phyloP scores from a whole-genome alignment of 2,329 filamentous ascomycete species.

The Talaromyces pinophilus region DNA sequence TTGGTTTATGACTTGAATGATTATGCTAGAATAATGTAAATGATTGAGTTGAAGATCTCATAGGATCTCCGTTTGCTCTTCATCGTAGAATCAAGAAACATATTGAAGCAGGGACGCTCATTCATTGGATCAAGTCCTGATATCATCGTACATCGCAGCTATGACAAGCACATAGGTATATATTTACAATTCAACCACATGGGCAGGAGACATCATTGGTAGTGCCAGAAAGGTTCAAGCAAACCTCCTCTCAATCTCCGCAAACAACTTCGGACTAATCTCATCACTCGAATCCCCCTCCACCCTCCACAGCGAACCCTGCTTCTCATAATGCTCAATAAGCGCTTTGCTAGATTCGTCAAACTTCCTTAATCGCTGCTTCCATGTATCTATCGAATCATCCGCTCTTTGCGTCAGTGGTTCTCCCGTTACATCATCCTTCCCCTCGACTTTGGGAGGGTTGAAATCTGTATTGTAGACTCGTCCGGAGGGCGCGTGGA shows the following conservation, averaged over 20 bases:
- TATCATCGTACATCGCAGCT: not conserved
- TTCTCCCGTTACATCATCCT: slow-evolving; percentile 90
- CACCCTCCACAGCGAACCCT: slow-evolving; percentile 83
- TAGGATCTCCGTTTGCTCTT: not conserved
- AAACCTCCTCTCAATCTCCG: slow-evolving; percentile 80
- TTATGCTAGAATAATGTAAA: slow-evolving; percentile 2
- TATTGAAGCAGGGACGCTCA: not conserved
- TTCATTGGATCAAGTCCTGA: not conserved
- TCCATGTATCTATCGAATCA: slow-evolving; percentile 85
- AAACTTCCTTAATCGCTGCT: slow-evolving; percentile 76
- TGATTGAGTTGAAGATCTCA: not conserved
- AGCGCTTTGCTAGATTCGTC: slow-evolving; percentile 82
- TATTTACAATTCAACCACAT: not conserved
- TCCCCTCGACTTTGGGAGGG: slow-evolving; percentile 74
- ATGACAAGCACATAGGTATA: not conserved
- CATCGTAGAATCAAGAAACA: not conserved
- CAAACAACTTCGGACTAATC: slow-evolving; percentile 85
- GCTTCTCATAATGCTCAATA: slow-evolving; percentile 82
- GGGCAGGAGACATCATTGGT: slow-evolving; percentile 21
- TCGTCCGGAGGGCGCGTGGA: slow-evolving; percentile 85
- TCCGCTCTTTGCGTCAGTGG: slow-evolving; percentile 77
- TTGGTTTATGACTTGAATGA: slow-evolving; percentile 1
- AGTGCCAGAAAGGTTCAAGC: slow-evolving; percentile 32
- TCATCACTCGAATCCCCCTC: slow-evolving; percentile 89
- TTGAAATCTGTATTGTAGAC: slow-evolving; percentile 97